Conservation (phyloP, 768 basidiomycete genomes). For the Rubroboletus satanas region DNA sequence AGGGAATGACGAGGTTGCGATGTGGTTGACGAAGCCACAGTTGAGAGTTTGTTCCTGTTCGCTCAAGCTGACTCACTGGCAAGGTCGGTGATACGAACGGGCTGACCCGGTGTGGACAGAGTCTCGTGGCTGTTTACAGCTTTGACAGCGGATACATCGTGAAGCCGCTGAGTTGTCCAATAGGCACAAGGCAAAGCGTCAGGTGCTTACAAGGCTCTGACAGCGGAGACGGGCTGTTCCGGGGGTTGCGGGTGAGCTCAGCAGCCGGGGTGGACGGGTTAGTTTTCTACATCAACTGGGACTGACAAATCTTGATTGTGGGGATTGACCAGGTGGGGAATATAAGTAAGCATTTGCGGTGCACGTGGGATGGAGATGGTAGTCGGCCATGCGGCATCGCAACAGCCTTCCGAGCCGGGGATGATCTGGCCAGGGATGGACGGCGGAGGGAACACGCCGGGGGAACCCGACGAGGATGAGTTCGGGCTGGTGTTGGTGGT, state of each 20-base stretch:
- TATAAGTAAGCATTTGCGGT: neutral
- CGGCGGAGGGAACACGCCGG: conserved; percentile 14
- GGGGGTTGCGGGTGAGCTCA: conserved; percentile 2
- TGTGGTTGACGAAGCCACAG: neutral
- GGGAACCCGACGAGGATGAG: conserved; percentile 11
- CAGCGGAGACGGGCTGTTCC: neutral
- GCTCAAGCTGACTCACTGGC: neutral
- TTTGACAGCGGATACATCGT: neutral
- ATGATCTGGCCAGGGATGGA: conserved; percentile 8
- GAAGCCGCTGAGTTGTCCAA: neutral
- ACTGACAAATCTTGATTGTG: neutral
- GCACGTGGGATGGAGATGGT: conserved; percentile 5
- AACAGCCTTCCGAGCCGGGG: neutral
- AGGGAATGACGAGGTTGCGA: neutral
- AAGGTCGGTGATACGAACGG: neutral
- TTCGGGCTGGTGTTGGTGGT: neutral
- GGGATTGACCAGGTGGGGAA: conserved; percentile 3
- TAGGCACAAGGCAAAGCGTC: neutral
- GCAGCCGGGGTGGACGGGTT: neutral
- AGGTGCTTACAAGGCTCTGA: neutral
- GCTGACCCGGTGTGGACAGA: no score
- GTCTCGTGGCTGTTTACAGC: no score
- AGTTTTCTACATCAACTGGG: neutral
- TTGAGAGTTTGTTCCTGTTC: neutral
- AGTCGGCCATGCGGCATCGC: neutral